Evolutionary conservation across 441 rosid species (phyloP), one percentile per base, ranked within the genome.

Genomic region (Gossypium aridum): DNA sequence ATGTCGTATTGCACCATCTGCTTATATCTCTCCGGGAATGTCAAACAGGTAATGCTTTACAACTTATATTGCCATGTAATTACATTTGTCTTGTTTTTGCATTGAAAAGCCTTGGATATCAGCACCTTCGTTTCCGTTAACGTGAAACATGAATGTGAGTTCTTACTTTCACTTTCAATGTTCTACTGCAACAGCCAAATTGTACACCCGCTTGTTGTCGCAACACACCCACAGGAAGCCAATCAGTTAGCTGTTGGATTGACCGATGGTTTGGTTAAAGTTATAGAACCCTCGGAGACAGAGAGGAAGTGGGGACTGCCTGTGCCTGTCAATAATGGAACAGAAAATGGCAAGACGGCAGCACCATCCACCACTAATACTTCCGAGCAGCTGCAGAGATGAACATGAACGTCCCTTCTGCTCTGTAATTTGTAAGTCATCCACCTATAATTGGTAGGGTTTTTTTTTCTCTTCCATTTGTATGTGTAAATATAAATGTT

Each of bases 1-100:
- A 79, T 90, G 94, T 76, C 92, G 94, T 73, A 83, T 90, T 64
- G 85, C 87, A 73, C 88, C 92, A 70, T 79, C 92, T n/a, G 90
- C 88, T 9, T 90, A 87, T 69, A 71, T 85, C 66, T 62, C 87
- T 71, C 87, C 78, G 64, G 51, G 85, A 37, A 78, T 70, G 37
- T 78, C 80, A 3, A 87, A 77, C 62, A 85, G 89, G 93, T 87
- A 79, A 72, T 37, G 20, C 19, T n/a, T 28, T 62, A 62, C 61
- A 16, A 12, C 56, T 22, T 67, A 23, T 47, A 49, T 70, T 26
- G 56, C 28, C 73, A 37, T 45, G 31, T 34, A 31, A 63, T 28
- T 62, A 23, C 63, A 13, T 10, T 59, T 4, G 31, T 23, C 7
- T 53, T 53, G 19, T 4, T 53, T 53, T 53, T 62, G 66, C 43